Conservation (phyloP, 176 grass and related monocot species). For the Carex cristatella region DNA sequence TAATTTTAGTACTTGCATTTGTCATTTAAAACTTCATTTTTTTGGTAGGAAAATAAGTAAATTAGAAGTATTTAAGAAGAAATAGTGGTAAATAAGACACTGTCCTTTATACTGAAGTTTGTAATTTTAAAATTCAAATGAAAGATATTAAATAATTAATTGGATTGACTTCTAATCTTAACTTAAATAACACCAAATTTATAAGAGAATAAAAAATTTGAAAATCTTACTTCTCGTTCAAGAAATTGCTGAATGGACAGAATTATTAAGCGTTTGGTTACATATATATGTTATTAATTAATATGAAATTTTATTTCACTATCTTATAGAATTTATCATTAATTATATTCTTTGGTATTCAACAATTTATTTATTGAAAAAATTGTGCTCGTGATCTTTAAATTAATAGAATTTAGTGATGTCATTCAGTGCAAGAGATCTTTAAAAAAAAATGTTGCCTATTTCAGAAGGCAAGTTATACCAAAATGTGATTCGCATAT, state of each 20-base stretch:
- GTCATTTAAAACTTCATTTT: too few species aligned
- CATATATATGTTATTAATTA: neutral
- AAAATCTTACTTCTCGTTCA: neutral
- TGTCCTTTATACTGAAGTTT: too few species aligned
- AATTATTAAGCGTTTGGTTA: neutral
- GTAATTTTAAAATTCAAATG: too few species aligned
- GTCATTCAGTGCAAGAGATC: neutral
- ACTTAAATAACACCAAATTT: neutral
- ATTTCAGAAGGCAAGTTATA: slow-evolving; percentile 5
- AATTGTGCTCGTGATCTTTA: neutral
- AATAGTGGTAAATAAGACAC: too few species aligned
- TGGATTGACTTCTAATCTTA: too few species aligned
- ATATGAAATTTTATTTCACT: neutral
- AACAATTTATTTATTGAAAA: neutral
- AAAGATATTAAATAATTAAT: too few species aligned
- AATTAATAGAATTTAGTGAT: neutral
- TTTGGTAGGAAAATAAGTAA: too few species aligned
- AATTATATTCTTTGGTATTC: neutral
- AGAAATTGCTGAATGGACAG: neutral
- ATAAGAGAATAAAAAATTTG: neutral
- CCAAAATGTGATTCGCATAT: neutral
- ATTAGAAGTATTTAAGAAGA: too few species aligned
- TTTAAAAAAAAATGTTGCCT: neutral
- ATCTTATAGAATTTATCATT: too few species aligned
- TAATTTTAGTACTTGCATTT: too few species aligned